A percentile compares a stretch with the other conserved stretches of the same genome.
Conservation (phyloP, 1,139 yeast species). For the Scheffersomyces quercinus region DNA sequence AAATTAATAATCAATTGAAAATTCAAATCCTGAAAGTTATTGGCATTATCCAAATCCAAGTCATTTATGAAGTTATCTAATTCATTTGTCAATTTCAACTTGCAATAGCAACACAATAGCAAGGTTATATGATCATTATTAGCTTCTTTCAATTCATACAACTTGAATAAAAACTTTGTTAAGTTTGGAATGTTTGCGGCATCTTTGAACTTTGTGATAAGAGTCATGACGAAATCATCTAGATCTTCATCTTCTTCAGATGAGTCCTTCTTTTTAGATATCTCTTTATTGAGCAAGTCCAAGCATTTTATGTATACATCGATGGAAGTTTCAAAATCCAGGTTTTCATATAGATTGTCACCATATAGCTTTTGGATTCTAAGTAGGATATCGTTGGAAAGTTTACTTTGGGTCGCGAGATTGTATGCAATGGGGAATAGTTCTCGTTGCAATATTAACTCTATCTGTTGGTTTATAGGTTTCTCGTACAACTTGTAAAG, state of each 20-base stretch:
- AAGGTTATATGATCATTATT: slow-evolving; percentile 80
- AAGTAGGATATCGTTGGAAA: slow-evolving; percentile 41
- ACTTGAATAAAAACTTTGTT: slow-evolving; percentile 60
- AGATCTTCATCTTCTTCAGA: slow-evolving; percentile 20
- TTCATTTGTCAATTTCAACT: slow-evolving; percentile 62
- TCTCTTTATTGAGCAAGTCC: slow-evolving; percentile 14
- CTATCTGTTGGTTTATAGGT: slow-evolving; percentile 65
- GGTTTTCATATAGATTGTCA: slow-evolving; percentile 66
- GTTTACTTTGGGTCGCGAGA: slow-evolving; percentile 53
- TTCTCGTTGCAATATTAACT: slow-evolving; percentile 67
- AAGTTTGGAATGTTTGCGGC: slow-evolving; percentile 72
- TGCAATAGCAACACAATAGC: slow-evolving; percentile 79
- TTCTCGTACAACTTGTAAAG: slow-evolving; percentile 70
- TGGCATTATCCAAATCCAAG: slow-evolving; percentile 24
- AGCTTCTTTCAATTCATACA: slow-evolving; percentile 56
- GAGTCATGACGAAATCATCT: slow-evolving; percentile 67
- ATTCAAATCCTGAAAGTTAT: slow-evolving; percentile 52
- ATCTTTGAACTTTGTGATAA: slow-evolving; percentile 81
- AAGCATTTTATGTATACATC: slow-evolving; percentile 58
- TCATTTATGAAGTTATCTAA: slow-evolving; percentile 59
- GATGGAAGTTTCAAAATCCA: slow-evolving; percentile 68
- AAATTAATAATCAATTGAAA: slow-evolving; percentile 68
- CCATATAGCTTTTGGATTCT: slow-evolving; percentile 69
- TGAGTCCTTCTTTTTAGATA: slow-evolving; percentile 4
- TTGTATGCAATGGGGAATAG: slow-evolving; percentile 72